Evolutionary conservation across 257 asterid genomes (phyloP).

Genomic region (Forsythia suspensa): DNA sequence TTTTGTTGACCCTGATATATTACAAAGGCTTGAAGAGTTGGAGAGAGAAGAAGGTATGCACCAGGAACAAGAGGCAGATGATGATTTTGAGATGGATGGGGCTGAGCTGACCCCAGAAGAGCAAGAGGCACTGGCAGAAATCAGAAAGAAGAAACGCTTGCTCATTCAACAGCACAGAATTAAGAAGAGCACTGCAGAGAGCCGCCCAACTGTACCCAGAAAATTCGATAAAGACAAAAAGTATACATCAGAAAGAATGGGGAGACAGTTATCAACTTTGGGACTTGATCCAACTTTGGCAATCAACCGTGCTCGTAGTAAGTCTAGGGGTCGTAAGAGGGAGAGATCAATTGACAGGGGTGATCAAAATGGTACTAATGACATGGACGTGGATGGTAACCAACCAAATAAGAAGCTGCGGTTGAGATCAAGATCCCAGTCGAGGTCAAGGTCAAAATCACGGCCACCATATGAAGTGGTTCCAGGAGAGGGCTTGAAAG

Average conservation of each 20-base stretch:
- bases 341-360: constrained; percentile 61
- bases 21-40: constrained; percentile 84
- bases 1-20: constrained; percentile 85
- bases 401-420: constrained; percentile 69
- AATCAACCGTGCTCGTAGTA: constrained; percentile 68
- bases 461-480: constrained; percentile 67
- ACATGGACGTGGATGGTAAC: constrained; percentile 79
- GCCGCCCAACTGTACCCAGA: constrained; percentile 81
- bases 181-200: constrained; percentile 85
- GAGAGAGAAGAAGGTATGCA: constrained; percentile 79
- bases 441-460: constrained; percentile 49
- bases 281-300: constrained; percentile 84
- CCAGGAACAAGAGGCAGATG: constrained; percentile 67
- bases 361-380: constrained; percentile 28
- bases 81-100: constrained; percentile 84
- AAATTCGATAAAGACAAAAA: constrained; percentile 72
- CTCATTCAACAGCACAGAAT: constrained; percentile 81
- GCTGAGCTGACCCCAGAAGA: constrained; percentile 75
- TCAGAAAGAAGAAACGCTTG: constrained; percentile 76
- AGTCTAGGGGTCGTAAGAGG: constrained; percentile 88
- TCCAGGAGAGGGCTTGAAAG: constrained; percentile 89
- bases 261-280: constrained; percentile 65
- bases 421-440: constrained; percentile 35
- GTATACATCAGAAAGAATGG: constrained; percentile 77
- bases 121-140: constrained; percentile 57